These are phyloP conservation scores for Magnaporthales sp. DNA, from an alignment of 2,329 filamentous ascomycete species.

Conservation along the genomic window DNA sequence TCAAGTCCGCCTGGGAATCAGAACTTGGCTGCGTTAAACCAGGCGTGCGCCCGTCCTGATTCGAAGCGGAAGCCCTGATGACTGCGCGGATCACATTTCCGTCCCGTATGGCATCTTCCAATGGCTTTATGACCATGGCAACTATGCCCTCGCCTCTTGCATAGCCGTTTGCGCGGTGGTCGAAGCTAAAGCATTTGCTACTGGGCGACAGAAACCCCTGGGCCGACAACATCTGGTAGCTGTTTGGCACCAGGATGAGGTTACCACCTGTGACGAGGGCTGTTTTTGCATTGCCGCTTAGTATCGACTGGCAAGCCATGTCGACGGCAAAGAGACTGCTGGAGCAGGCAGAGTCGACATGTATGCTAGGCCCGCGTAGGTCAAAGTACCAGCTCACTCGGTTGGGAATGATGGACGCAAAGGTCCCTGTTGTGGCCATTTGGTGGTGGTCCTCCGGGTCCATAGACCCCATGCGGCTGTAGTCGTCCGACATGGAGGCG, in stretches of 20 bases:
- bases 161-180: slow-evolving; percentile 34
- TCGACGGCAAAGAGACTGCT: slow-evolving; percentile 20
- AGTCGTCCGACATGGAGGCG: slow-evolving; percentile 20
- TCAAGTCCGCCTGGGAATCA: slow-evolving; percentile 21
- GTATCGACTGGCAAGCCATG: slow-evolving; percentile 1
- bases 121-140: slow-evolving; percentile 30
- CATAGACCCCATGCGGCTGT: slow-evolving; percentile 9
- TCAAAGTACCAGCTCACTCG: slow-evolving; percentile 26
- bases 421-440: slow-evolving; percentile 19
- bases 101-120: slow-evolving; percentile 30
- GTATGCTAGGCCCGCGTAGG: slow-evolving; percentile 24
- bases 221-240: slow-evolving; percentile 5
- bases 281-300: slow-evolving; percentile 11
- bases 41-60: slow-evolving; percentile 26
- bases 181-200: slow-evolving; percentile 22
- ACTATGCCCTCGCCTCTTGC: slow-evolving; percentile 33
- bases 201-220: slow-evolving; percentile 13
- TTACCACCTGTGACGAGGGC: slow-evolving; percentile 6
- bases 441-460: slow-evolving; percentile 15
- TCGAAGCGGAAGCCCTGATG: slow-evolving; percentile 22
- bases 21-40: slow-evolving; percentile 33
- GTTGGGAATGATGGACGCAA: slow-evolving; percentile 21
- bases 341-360: slow-evolving; percentile 29
- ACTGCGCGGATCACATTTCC: slow-evolving; percentile 27
- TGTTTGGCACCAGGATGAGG: neutral